phyloP scores from a whole-genome alignment of 129 eudicot genomes.

The Centaurea solstitialis region DNA sequence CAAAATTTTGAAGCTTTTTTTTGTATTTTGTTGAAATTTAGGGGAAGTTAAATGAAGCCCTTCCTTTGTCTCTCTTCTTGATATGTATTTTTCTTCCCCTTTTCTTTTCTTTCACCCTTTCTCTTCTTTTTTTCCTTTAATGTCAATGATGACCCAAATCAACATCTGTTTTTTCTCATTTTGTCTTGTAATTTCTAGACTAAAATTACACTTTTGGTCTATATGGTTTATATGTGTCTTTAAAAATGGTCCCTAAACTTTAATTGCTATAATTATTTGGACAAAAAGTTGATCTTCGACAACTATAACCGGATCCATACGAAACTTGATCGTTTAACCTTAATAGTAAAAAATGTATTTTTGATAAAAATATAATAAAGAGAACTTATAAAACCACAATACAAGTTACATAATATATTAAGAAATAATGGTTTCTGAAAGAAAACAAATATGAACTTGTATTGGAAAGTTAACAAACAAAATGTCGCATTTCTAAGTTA shows the following conservation, averaged over 20 bases:
- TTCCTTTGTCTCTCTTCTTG: neutral
- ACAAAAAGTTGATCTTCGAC: too few relatives aligned
- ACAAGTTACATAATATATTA: neutral
- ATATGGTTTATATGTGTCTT: too few relatives aligned
- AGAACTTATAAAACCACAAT: neutral
- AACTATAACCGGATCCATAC: too few relatives aligned
- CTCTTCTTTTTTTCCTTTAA: conserved; percentile 8
- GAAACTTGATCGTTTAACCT: too few relatives aligned
- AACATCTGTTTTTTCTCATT: conserved; percentile 10
- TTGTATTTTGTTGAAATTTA: conserved; percentile 5
- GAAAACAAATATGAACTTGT: neutral
- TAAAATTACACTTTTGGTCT: too few relatives aligned
- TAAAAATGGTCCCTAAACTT: too few relatives aligned
- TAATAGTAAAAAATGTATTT: too few relatives aligned
- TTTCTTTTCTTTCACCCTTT: conserved; percentile 13
- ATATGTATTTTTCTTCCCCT: neutral
- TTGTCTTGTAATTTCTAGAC: neutral
- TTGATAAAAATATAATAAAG: neutral
- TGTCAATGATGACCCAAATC: neutral
- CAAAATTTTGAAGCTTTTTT: neutral
- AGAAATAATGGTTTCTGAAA: neutral
- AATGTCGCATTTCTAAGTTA: neutral
- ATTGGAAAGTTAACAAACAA: neutral
- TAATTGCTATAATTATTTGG: too few relatives aligned
- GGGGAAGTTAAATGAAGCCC: conserved; percentile 1